Percentiles rank a stretch among this genome's conserved stretches.
These are phyloP conservation scores for Exutisphaerella laricina DNA, from an alignment of 2,329 filamentous ascomycete species.

Conservation along the genomic window DNA sequence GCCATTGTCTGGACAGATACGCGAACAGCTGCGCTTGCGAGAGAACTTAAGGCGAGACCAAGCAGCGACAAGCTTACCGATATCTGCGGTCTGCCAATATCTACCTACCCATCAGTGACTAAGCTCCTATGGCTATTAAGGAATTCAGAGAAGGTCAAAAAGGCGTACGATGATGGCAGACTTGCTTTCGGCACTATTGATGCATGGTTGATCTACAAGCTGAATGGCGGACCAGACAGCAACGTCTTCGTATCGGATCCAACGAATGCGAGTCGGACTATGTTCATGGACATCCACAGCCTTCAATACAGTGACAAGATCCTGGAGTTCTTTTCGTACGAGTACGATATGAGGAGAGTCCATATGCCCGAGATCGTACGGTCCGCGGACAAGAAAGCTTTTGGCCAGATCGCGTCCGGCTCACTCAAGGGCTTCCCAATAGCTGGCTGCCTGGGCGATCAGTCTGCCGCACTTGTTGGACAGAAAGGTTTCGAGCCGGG, in stretches of 20 bases:
- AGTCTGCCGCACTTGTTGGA: slow-evolving; percentile 78
- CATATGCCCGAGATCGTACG: slow-evolving; percentile 74
- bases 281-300: slow-evolving; percentile 87
- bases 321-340: slow-evolving; percentile 78
- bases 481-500: slow-evolving; percentile 66
- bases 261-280: slow-evolving; percentile 82
- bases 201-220: slow-evolving; percentile 77
- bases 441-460: slow-evolving; percentile 80
- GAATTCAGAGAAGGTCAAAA: slow-evolving; percentile 62
- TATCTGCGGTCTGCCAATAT: slow-evolving; percentile 74
- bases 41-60: slow-evolving; percentile 63
- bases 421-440: slow-evolving; percentile 65
- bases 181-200: slow-evolving; percentile 88
- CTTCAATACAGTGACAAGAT: slow-evolving; percentile 74
- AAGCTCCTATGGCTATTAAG: slow-evolving; percentile 82
- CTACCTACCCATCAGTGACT: slow-evolving; percentile 80
- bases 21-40: slow-evolving; percentile 67
- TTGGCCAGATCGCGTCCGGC: slow-evolving; percentile 62
- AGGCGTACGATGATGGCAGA: slow-evolving; percentile 70
- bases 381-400: slow-evolving; percentile 68
- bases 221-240: slow-evolving; percentile 66
- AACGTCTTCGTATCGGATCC: slow-evolving; percentile 76
- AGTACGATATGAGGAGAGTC: slow-evolving; percentile 65
- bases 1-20: slow-evolving; percentile 91
- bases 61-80: slow-evolving; percentile 57